Evolutionary conservation across 805 yeast genomes (phyloP).

Genomic region (Suhomyces faveliae): DNA sequence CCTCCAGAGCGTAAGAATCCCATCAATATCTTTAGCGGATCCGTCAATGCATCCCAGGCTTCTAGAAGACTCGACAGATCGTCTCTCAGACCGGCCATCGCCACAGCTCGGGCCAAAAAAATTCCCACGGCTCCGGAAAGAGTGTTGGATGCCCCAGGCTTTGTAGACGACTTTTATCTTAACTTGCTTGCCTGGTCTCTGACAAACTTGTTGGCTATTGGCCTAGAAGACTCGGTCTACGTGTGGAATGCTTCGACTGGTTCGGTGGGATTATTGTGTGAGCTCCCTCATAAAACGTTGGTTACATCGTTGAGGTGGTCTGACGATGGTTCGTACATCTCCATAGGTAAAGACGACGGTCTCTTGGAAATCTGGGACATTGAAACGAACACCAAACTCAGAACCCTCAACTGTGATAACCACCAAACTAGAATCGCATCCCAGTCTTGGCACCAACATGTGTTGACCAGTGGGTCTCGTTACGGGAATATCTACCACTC

Average conservation of each 20-base stretch:
- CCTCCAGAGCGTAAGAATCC: slow-evolving; percentile 63
- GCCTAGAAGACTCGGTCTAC: slow-evolving; percentile 77
- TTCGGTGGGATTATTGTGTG: slow-evolving; percentile 65
- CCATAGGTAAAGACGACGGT: slow-evolving; percentile 84
- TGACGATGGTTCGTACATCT: slow-evolving; percentile 80
- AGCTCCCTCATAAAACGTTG: slow-evolving; percentile 43
- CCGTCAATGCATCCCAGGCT: slow-evolving; percentile 16
- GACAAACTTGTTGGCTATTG: slow-evolving; percentile 81
- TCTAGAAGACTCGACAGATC: slow-evolving; percentile 27
- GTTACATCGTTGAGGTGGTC: slow-evolving; percentile 87
- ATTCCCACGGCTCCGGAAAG: slow-evolving; percentile 88
- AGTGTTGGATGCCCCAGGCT: slow-evolving; percentile 94
- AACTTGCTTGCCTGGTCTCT: slow-evolving; percentile 86
- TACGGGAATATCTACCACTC: slow-evolving; percentile 82
- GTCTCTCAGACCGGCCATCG: slow-evolving; percentile 47
- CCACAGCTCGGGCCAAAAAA: slow-evolving; percentile 68
- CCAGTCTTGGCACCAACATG: slow-evolving; percentile 80
- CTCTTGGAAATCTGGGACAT: slow-evolving; percentile 91
- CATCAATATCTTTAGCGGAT: slow-evolving; percentile 30
- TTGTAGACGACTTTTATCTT: slow-evolving; percentile 87
- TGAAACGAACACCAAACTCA: slow-evolving; percentile 65
- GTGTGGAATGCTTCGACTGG: slow-evolving; percentile 92
- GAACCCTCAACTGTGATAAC: slow-evolving; percentile 74
- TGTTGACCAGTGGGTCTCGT: slow-evolving; percentile 83
- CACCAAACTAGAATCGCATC: slow-evolving; percentile 70